Conservation (phyloP, 2,329 filamentous ascomycete genomes). For the Fusarium chuoi region DNA sequence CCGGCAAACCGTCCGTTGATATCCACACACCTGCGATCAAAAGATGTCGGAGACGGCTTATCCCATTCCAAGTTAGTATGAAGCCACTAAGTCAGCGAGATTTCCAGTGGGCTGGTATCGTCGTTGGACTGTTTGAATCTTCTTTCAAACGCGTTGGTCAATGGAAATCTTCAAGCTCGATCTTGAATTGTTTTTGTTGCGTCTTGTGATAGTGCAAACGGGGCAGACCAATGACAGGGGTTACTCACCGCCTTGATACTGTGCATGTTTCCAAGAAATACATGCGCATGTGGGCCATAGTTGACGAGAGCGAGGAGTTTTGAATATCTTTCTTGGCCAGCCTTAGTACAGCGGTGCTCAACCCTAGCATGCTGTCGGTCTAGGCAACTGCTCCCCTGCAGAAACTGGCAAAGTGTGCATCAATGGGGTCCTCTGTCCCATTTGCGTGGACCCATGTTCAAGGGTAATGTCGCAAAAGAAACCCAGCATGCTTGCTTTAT, state of each 20-base stretch:
- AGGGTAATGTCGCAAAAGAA: constrained; percentile 41
- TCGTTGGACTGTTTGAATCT: constrained; percentile 11
- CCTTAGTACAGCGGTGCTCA: constrained; percentile 11
- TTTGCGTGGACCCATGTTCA: constrained; percentile 37
- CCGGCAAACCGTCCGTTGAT: constrained; percentile 15
- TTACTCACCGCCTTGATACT: constrained; percentile 19
- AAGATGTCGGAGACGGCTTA: constrained; percentile 23
- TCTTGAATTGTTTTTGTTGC: not conserved
- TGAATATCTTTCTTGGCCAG: constrained; percentile 26
- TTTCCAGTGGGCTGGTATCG: constrained; percentile 35
- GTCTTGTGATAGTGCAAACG: not conserved
- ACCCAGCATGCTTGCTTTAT: constrained; percentile 36
- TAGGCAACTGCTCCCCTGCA: constrained; percentile 41
- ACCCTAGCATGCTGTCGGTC: constrained; percentile 28
- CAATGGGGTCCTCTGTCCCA: constrained; percentile 34
- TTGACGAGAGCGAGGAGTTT: constrained; percentile 25
- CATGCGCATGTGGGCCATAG: constrained; percentile 18
- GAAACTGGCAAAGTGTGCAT: constrained; percentile 27
- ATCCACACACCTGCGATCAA: constrained; percentile 33
- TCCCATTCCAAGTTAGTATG: constrained; percentile 35
- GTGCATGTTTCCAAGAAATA: constrained; percentile 20
- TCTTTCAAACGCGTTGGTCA: constrained; percentile 3
- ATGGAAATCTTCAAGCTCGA: not conserved
- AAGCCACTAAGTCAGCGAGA: constrained; percentile 23
- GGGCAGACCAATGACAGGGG: not conserved